A percentile compares a stretch with the other conserved stretches of the same genome.
Evolutionary conservation across 1,284 basidiomycete species (phyloP).

Genomic region (Leccinum fallax): DNA sequence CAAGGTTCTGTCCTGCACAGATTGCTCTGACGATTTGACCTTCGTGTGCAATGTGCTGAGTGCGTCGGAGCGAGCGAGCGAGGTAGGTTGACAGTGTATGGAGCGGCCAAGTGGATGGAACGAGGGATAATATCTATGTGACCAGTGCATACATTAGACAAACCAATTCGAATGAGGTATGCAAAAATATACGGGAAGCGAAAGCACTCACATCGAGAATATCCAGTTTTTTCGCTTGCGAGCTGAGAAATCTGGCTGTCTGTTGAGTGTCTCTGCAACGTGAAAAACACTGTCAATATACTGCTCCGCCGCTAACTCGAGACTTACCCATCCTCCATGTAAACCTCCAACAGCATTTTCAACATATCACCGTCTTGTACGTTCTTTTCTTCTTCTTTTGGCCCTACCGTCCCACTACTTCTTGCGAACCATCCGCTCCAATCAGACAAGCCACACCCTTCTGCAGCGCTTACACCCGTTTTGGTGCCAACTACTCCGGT

Average conservation of each 20-base stretch:
- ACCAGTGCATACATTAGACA: slow-evolving; percentile 4
- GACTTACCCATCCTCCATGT: slow-evolving; percentile 73
- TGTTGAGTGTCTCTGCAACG: slow-evolving; percentile 49
- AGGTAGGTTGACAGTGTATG: slow-evolving; percentile 75
- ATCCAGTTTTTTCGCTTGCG: slow-evolving; percentile 81
- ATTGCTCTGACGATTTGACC: slow-evolving; percentile 73
- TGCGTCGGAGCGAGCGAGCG: slow-evolving; percentile 72
- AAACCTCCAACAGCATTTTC: slow-evolving; percentile 75
- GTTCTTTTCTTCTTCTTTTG: slow-evolving; percentile 11
- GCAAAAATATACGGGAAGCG: slow-evolving; percentile 1
- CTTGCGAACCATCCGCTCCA: slow-evolving; percentile 34
- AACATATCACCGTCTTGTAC: slow-evolving; percentile 46
- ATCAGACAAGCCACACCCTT: slow-evolving; percentile 35
- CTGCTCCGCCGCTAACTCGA: background rate
- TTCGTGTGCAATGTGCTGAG: slow-evolving; percentile 72
- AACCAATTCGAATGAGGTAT: background rate
- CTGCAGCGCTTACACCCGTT: slow-evolving; percentile 50
- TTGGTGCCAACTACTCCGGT: slow-evolving; percentile 53
- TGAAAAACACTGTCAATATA: background rate
- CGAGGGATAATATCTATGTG: slow-evolving; percentile 64
- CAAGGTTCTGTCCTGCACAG: slow-evolving; percentile 70
- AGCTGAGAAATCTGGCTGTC: slow-evolving; percentile 70
- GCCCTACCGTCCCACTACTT: slow-evolving; percentile 2
- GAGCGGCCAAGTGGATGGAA: slow-evolving; percentile 79
- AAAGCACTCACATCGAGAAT: slow-evolving; percentile 63